phyloP scores from a whole-genome alignment of 2,329 filamentous ascomycete species.

The Fusarium sp. region DNA sequence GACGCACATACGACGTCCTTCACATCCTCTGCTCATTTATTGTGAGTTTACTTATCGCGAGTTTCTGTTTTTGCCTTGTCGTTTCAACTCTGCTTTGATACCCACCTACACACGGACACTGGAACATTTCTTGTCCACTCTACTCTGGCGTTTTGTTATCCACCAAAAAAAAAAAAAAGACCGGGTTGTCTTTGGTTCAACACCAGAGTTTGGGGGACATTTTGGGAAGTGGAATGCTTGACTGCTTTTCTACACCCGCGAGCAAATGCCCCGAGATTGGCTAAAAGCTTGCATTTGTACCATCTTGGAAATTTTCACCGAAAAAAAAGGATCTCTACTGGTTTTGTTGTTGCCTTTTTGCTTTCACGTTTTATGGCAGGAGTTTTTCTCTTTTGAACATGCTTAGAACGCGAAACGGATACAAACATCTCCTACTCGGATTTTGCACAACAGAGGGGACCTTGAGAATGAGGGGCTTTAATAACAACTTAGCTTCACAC shows the following conservation, averaged over 20 bases:
- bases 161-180: constrained; percentile 21
- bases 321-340: constrained; percentile 35
- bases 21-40: constrained; percentile 46
- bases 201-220: constrained; percentile 16
- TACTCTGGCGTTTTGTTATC: constrained; percentile 39
- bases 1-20: constrained; percentile 34
- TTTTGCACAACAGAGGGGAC: constrained; percentile 2
- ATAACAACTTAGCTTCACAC: constrained; percentile 8
- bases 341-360: constrained; percentile 31
- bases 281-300: constrained; percentile 25
- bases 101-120: constrained; percentile 27
- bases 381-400: constrained; percentile 33
- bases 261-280: constrained; percentile 38
- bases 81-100: constrained; percentile 41
- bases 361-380: constrained; percentile 29
- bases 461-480: constrained; percentile 9
- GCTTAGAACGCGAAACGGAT: constrained; percentile 40
- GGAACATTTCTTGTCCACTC: constrained; percentile 23
- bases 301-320: constrained; percentile 27
- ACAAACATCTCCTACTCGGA: constrained; percentile 34
- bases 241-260: constrained; percentile 33
- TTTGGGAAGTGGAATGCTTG: constrained; percentile 33
- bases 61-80: constrained; percentile 33
- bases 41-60: constrained; percentile 24
- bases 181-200: constrained; percentile 30